Percentiles rank a stretch among this genome's conserved stretches.
Conservation (phyloP, 805 yeast species). For the Kazachstania bromeliacearum region DNA sequence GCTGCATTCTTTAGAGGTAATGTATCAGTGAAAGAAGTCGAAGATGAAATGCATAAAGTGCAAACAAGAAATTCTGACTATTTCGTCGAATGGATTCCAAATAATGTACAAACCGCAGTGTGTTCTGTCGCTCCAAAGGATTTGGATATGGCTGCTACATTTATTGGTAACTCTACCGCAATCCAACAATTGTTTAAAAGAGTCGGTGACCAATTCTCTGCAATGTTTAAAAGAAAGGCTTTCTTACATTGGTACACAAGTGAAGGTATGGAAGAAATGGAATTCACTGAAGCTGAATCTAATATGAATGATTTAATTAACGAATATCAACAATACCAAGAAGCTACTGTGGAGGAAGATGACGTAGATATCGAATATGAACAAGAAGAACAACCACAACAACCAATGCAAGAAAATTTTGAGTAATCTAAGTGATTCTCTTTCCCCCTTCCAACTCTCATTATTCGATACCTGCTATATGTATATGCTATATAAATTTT, state of each 20-base stretch:
- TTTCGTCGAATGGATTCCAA: slow-evolving; percentile 95
- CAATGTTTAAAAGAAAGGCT: slow-evolving; percentile 90
- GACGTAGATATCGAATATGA: slow-evolving; percentile 40
- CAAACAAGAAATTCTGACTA: slow-evolving; percentile 73
- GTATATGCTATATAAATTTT: too few species aligned
- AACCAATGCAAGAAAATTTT: slow-evolving; percentile 28
- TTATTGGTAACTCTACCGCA: slow-evolving; percentile 87
- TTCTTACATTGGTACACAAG: slow-evolving; percentile 93
- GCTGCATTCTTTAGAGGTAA: slow-evolving; percentile 94
- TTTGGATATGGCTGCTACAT: slow-evolving; percentile 83
- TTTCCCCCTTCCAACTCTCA: background rate
- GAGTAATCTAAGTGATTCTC: slow-evolving; percentile 11
- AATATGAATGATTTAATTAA: slow-evolving; percentile 81
- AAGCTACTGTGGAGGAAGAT: slow-evolving; percentile 66
- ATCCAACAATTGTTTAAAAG: slow-evolving; percentile 86
- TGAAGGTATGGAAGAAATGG: slow-evolving; percentile 95
- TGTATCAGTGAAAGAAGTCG: slow-evolving; percentile 86
- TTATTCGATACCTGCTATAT: too few species aligned
- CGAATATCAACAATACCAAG: slow-evolving; percentile 91
- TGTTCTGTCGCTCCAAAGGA: slow-evolving; percentile 85
- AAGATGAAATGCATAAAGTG: slow-evolving; percentile 81
- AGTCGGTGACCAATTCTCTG: slow-evolving; percentile 80
- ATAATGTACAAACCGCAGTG: slow-evolving; percentile 87
- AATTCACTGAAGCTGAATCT: slow-evolving; percentile 88
- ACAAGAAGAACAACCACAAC: slow-evolving; percentile 28